Conservation (phyloP, 306 rosid species). For the Trifolium dubium region DNA sequence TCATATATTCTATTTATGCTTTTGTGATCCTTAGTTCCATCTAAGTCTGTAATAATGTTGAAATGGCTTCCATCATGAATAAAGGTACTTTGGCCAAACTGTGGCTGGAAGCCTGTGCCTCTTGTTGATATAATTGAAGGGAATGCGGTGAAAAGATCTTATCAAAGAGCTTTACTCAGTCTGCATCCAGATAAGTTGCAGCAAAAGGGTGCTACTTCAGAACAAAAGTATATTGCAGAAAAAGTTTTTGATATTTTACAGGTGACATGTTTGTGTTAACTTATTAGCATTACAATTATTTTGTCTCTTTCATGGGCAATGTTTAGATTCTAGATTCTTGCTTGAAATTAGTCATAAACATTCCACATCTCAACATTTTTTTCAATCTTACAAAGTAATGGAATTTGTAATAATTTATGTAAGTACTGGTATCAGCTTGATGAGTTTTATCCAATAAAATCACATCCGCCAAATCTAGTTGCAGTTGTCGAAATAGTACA, state of each 20-base stretch:
- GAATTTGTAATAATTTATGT: not conserved
- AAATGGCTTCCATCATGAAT: slow-evolving; percentile 33
- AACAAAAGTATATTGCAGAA: slow-evolving; percentile 81
- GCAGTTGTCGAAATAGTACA: slow-evolving; percentile 3
- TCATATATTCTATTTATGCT: slow-evolving; percentile 25
- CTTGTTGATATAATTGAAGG: slow-evolving; percentile 94
- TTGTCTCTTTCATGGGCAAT: slow-evolving; percentile 23
- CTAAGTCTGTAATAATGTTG: slow-evolving; percentile 21
- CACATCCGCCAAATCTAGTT: not conserved
- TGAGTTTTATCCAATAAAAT: slow-evolving; percentile 16
- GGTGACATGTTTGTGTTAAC: slow-evolving; percentile 49
- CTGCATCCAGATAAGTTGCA: slow-evolving; percentile 98
- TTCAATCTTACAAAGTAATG: not conserved
- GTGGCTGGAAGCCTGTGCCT: slow-evolving; percentile 95
- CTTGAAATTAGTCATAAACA: not conserved
- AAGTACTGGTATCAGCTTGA: slow-evolving; percentile 1
- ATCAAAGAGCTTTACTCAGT: slow-evolving; percentile 89
- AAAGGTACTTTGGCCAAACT: slow-evolving; percentile 90
- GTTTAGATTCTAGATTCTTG: slow-evolving; percentile 27
- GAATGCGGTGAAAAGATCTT: slow-evolving; percentile 85
- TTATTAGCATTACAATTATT: slow-evolving; percentile 3
- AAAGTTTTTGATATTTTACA: slow-evolving; percentile 86
- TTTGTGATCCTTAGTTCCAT: slow-evolving; percentile 30
- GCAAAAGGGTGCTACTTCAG: slow-evolving; percentile 85
- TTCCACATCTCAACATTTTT: slow-evolving; percentile 1